Evolutionary conservation across 2,329 filamentous ascomycete species (phyloP), one percentile per base, ranked within the genome.

Genomic region (Penicillium sp.): DNA sequence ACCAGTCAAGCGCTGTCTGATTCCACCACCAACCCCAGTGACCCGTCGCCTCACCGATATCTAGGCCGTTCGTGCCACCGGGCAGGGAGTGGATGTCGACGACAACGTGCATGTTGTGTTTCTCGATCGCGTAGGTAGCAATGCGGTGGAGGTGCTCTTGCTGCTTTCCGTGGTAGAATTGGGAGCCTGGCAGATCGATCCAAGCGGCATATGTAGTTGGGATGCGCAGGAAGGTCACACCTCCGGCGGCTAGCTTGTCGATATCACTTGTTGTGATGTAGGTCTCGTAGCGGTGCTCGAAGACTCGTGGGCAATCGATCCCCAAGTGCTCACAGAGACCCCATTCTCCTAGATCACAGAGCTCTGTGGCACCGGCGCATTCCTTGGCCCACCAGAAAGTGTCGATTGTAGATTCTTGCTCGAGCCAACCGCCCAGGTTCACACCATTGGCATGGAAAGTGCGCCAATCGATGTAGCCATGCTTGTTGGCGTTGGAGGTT

Each of bases 1-100:
- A 67, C 53, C 67, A 65, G 0, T 61, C 50, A 37, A 69, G 45
- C 13, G 64, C 63, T 2, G 68, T 69, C 21, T 63, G 46, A 19
- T 69, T 69, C 21, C 60, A 47, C 48, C 62, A 69, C 67, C 67
- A 70, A 13, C 61, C 63, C 56, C 59, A 68, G 44, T 69, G 61
- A 0, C 66, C 66, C 1, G 47, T 49, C 3, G 63, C 63, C 46
- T 69, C 67, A 29, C 67, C 68, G 21, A 68, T 68, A 25, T 60
- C 57, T 0, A 68, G 57, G 1, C 68, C 67, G n/a, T 69, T 69
- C 0, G 61, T 58, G 5, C 68, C 67, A 5, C 67, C 68, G 1
- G 67, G 67, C 1, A 70, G 59, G 1, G 63, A 68, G 46, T 70
- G 67, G 2, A 69, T 50, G n/a, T 69, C 67, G 23, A 70, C 23